phyloP scores from a whole-genome alignment of 768 basidiomycete species.

The Tylopilus sp. region DNA sequence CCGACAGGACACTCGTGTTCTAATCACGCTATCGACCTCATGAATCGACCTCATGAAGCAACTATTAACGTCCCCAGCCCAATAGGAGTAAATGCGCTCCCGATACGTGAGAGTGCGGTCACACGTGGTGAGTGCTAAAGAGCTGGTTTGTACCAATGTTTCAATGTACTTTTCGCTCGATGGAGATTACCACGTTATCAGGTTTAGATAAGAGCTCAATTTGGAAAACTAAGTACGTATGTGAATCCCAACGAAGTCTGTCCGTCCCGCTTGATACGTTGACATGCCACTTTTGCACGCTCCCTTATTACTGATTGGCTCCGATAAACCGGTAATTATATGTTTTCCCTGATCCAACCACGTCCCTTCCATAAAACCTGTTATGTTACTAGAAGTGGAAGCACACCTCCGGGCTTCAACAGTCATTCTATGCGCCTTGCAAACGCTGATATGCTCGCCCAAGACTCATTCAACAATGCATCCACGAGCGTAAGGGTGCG shows the following conservation, averaged over 20 bases:
- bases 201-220: conserved; percentile 6
- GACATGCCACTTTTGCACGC: background rate
- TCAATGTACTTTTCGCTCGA: too few species aligned
- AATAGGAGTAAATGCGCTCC: background rate
- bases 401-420: conserved; percentile 8
- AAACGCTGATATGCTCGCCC: conserved; percentile 16
- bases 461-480: conserved; percentile 23
- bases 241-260: background rate
- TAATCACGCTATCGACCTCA: background rate
- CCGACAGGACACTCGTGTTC: background rate
- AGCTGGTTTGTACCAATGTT: background rate
- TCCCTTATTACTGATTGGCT: background rate
- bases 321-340: background rate
- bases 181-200: too few species aligned
- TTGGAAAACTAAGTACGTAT: background rate
- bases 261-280: background rate
- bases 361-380: conserved; percentile 7
- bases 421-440: conserved; percentile 2
- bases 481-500: conserved; percentile 27
- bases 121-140: too few species aligned
- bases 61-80: background rate
- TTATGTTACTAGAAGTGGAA: background rate
- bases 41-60: too few species aligned
- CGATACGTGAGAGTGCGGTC: conserved; percentile 4
- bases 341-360: background rate